phyloP scores from a whole-genome alignment of 345 rosid genomes.

The Pelargonium nanum region DNA sequence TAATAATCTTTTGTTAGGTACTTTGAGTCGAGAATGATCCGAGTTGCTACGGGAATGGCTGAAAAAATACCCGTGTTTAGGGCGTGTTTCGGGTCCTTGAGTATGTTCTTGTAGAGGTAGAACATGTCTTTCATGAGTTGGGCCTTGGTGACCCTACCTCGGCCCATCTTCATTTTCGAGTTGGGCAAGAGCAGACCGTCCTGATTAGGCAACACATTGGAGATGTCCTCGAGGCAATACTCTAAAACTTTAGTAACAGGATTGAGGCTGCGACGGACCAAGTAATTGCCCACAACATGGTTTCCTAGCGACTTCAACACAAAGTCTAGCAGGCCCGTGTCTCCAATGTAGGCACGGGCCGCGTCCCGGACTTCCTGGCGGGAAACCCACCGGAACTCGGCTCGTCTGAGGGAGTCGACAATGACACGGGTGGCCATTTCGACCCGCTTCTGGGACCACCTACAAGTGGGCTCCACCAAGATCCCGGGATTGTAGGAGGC shows the following conservation, averaged over 20 bases:
- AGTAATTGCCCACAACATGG: conserved; percentile 72
- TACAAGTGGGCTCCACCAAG: conserved; percentile 38
- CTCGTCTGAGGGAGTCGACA: conserved; percentile 58
- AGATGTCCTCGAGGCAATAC: conserved; percentile 69
- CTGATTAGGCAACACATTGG: conserved; percentile 35
- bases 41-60: conserved; percentile 45
- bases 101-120: conserved; percentile 37
- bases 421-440: conserved; percentile 83
- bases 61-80: conserved; percentile 23
- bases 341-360: conserved; percentile 78
- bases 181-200: conserved; percentile 26
- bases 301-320: conserved; percentile 88
- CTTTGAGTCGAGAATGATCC: conserved; percentile 67
- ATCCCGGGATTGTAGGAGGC: conserved; percentile 28
- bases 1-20: conserved; percentile 54
- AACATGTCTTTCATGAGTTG: conserved; percentile 61
- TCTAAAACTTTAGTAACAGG: conserved; percentile 89
- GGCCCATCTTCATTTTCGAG: conserved; percentile 27
- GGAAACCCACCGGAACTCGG: conserved; percentile 62
- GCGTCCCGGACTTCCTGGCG: conserved; percentile 92
- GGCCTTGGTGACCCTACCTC: conserved; percentile 42
- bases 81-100: conserved; percentile 42
- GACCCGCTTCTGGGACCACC: conserved; percentile 83
- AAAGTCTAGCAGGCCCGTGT: conserved; percentile 82
- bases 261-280: conserved; percentile 77